These are phyloP conservation scores for Trichoderma asperelloides DNA, from an alignment of 495 filamentous ascomycete species.

Conservation along the genomic window DNA sequence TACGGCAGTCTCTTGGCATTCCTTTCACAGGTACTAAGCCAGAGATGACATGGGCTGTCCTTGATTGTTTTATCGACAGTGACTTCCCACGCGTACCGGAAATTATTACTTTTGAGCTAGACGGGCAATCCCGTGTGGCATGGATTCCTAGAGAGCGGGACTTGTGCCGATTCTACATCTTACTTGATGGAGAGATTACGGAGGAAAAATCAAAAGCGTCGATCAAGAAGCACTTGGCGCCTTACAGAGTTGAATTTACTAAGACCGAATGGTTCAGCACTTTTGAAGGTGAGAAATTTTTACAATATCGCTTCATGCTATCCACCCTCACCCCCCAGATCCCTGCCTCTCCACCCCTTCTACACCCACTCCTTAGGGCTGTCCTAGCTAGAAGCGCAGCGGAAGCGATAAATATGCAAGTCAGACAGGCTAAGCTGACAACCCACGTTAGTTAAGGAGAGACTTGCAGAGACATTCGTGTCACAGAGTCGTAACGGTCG, in stretches of 20 bases:
- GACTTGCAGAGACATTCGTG: slow-evolving; percentile 19
- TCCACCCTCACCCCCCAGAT: background rate
- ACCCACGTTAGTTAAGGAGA: slow-evolving; percentile 17
- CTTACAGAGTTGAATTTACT: slow-evolving; percentile 17
- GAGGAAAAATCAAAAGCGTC: slow-evolving; percentile 18
- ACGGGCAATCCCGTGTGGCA: slow-evolving; percentile 20
- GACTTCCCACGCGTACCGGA: slow-evolving; percentile 20
- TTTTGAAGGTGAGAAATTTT: slow-evolving; percentile 17
- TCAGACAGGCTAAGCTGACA: background rate
- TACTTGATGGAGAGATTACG: slow-evolving; percentile 21
- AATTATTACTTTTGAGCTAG: slow-evolving; percentile 22
- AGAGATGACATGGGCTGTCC: slow-evolving; percentile 22
- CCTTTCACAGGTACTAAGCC: slow-evolving; percentile 20
- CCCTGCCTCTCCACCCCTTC: background rate
- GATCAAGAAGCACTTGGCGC: slow-evolving; percentile 19
- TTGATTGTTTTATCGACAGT: slow-evolving; percentile 21
- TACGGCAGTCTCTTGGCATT: slow-evolving; percentile 14
- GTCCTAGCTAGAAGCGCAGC: background rate
- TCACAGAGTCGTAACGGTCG: slow-evolving; percentile 19
- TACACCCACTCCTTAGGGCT: too few species aligned
- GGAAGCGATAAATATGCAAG: background rate
- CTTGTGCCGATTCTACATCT: slow-evolving; percentile 21
- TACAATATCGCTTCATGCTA: background rate
- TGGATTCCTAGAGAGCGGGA: slow-evolving; percentile 22
- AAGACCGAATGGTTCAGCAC: slow-evolving; percentile 23